Base-by-base conservation (phyloP, 805 yeast species). In the Hanseniaspora singularis region DNA sequence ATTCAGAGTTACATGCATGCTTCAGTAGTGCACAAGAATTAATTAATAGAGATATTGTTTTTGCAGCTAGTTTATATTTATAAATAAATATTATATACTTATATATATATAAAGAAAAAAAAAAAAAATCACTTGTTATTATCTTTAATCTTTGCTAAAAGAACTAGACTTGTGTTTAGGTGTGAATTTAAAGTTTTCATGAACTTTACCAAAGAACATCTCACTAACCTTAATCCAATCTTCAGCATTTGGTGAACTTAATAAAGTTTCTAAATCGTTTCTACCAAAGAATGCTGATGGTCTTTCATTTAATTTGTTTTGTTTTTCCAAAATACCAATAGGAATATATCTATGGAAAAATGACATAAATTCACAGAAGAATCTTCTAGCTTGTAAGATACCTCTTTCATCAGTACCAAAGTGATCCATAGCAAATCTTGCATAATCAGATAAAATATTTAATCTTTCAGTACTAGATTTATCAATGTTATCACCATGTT, bases 371-470 rank as follows among this genome's bases (percentile, higher is more conserved):
- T 92, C 99, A 66, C 96, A 89, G 71, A 89, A 67, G 63, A 76
- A 92, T 56, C 97, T 71, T 63, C 99, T 78, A 12, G 95, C 79
- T 53, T 76, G 76, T 50, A 84, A 81, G 48, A 92, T 74, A 33
- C 99, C 99, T 62, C 80, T 89, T 56, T 85, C 95, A 59, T 92
- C 99, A 0, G 95, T 73, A 4, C 99, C 98, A 97, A 98, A 92
- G 64, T 92, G 97, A 55, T 86, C 86, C 54, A 92, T 70, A 0
- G 98, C 96, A 60, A 68, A 83, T 46, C 78, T 66, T 3, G 94
- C 77, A 60, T 78, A 92, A 43, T 71, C 72, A 52, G 70, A 68
- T 56, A 89, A 63, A 36, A 81, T 74, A 31, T 79, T 94, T 49
- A 92, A 72, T 62, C 99, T 75, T 64, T 92, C 96, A 18, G 80